Evolutionary conservation across 495 filamentous ascomycete species (phyloP).

Genomic region (Penicillium pancosmium): DNA sequence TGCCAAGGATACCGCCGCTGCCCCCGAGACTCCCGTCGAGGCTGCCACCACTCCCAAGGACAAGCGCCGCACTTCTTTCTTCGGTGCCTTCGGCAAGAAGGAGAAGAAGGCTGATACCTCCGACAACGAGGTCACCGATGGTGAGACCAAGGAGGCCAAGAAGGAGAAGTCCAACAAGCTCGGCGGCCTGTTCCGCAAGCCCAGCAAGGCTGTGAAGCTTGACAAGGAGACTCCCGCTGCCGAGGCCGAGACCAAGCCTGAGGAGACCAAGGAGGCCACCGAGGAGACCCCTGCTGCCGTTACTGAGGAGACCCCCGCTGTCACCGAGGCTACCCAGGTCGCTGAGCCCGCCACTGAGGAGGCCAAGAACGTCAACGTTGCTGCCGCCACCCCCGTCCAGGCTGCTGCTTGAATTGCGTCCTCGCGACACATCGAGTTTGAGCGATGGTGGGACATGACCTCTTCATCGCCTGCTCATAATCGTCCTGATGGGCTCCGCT

Average conservation of each 20-base stretch:
- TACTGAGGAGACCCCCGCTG: constrained; percentile 28
- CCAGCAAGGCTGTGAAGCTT: constrained; percentile 57
- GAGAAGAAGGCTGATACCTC: constrained; percentile 55
- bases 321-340: constrained; percentile 35
- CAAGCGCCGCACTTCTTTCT: constrained; percentile 60
- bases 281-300: constrained; percentile 28
- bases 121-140: constrained; percentile 52
- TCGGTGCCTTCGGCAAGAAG: constrained; percentile 55
- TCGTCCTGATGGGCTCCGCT: constrained; percentile 17
- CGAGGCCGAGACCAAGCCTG: constrained; percentile 40
- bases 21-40: constrained; percentile 39
- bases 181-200: constrained; percentile 59
- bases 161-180: constrained; percentile 57
- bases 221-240: constrained; percentile 38
- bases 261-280: constrained; percentile 29
- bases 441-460: constrained; percentile 48
- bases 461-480: constrained; percentile 23
- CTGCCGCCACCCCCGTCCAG: constrained; percentile 48
- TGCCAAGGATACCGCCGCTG: constrained; percentile 38
- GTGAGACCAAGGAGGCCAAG: constrained; percentile 52
- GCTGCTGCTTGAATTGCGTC: constrained; percentile 50
- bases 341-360: constrained; percentile 34
- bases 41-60: constrained; percentile 44
- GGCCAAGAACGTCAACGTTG: constrained; percentile 36
- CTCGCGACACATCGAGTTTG: constrained; percentile 39